These are phyloP conservation scores for Rossbeevera mucosa DNA, from an alignment of 768 basidiomycete genomes.

Conservation along the genomic window DNA sequence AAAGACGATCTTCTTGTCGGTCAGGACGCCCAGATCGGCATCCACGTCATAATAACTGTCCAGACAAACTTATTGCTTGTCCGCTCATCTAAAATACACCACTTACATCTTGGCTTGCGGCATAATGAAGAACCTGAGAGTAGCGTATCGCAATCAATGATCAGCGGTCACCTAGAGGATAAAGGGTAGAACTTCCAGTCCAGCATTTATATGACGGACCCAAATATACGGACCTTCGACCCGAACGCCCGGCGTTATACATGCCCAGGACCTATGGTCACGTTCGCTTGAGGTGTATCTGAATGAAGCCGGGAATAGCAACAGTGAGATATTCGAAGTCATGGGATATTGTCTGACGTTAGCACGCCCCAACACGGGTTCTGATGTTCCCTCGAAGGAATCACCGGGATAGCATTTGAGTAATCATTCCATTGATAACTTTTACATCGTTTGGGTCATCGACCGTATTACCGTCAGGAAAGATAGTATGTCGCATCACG, in stretches of 20 bases:
- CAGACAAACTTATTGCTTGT: background rate
- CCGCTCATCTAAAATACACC: background rate
- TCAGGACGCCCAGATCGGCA: slow-evolving; percentile 46
- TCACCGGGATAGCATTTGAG: background rate
- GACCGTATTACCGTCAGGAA: slow-evolving; percentile 38
- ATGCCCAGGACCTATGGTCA: slow-evolving; percentile 3
- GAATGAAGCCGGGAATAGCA: slow-evolving; percentile 4
- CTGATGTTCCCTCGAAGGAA: background rate
- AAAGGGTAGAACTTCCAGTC: background rate
- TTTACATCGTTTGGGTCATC: background rate
- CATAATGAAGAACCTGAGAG: slow-evolving; percentile 5
- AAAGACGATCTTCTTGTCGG: slow-evolving; percentile 53
- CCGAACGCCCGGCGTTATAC: background rate
- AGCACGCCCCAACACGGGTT: slow-evolving; percentile 1
- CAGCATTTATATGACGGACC: slow-evolving; percentile 2
- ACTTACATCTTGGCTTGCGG: slow-evolving; percentile 54
- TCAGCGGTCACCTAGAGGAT: background rate
- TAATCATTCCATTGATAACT: too few species aligned
- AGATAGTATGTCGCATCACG: slow-evolving; percentile 61
- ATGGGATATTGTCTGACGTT: slow-evolving; percentile 9
- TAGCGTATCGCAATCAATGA: background rate
- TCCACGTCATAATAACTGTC: slow-evolving; percentile 53
- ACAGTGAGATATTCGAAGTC: slow-evolving; percentile 14
- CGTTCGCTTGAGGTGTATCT: slow-evolving; percentile 6
- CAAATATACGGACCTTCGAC: slow-evolving; percentile 1